These are phyloP conservation scores for Biancaea sappan DNA, from an alignment of 306 rosid species.

Conservation along the genomic window DNA sequence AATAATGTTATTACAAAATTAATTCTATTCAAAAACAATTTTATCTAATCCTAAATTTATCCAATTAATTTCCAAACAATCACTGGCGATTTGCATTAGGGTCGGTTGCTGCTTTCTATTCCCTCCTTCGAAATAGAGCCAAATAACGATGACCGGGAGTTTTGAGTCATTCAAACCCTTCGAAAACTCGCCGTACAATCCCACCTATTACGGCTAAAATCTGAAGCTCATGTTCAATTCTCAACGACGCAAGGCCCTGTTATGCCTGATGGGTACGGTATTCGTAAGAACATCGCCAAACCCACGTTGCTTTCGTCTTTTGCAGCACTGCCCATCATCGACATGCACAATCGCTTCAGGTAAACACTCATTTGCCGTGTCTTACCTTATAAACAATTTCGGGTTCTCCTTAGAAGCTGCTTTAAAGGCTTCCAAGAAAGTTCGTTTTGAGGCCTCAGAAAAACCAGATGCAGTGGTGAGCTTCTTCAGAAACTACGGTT, in stretches of 20 bases:
- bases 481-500: slow-evolving; percentile 2
- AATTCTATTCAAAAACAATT: too few relatives aligned
- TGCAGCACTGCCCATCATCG: not conserved
- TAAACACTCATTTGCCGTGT: slow-evolving; percentile 26
- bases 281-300: not conserved
- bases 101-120: too few relatives aligned
- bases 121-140: too few relatives aligned
- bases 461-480: slow-evolving; percentile 38
- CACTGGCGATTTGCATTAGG: too few relatives aligned
- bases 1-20: too few relatives aligned
- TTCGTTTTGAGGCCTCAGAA: slow-evolving; percentile 27
- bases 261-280: not conserved
- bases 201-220: not conserved
- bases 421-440: slow-evolving; percentile 23
- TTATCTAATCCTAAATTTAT: too few relatives aligned
- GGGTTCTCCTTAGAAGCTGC: slow-evolving; percentile 44
- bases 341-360: not conserved
- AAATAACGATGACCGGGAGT: too few relatives aligned
- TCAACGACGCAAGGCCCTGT: not conserved
- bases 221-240: not conserved
- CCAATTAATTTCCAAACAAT: too few relatives aligned
- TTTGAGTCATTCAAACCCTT: too few relatives aligned
- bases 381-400: slow-evolving; percentile 43
- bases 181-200: not conserved
- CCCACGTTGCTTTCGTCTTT: not conserved